phyloP scores from a whole-genome alignment of 1,284 basidiomycete species.

The Boletus sp. region DNA sequence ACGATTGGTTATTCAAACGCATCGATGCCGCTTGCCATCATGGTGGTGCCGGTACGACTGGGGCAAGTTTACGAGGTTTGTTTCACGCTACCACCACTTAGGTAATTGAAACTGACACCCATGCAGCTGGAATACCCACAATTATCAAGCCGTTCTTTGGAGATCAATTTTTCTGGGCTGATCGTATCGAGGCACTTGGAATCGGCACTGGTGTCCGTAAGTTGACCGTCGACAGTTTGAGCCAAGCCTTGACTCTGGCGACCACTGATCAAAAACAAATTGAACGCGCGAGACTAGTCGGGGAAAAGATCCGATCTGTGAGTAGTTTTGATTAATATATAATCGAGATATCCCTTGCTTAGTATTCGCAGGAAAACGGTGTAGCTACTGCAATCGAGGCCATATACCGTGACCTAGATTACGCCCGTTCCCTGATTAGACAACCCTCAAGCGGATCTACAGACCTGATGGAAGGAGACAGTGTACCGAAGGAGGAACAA shows the following conservation, averaged over 20 bases:
- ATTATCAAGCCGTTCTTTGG: slow-evolving; percentile 98
- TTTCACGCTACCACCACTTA: neutral
- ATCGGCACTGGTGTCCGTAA: slow-evolving; percentile 85
- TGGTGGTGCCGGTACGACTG: slow-evolving; percentile 94
- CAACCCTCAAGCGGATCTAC: slow-evolving; percentile 36
- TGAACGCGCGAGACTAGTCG: slow-evolving; percentile 75
- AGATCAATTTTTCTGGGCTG: slow-evolving; percentile 96
- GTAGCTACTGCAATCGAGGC: slow-evolving; percentile 85
- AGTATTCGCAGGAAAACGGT: slow-evolving; percentile 70
- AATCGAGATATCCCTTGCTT: slow-evolving; percentile 6
- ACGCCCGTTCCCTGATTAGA: slow-evolving; percentile 80
- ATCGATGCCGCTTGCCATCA: slow-evolving; percentile 98
- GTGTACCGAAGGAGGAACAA: slow-evolving; percentile 42
- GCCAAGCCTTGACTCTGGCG: slow-evolving; percentile 74
- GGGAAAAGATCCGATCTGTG: slow-evolving; percentile 80
- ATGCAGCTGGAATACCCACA: slow-evolving; percentile 84
- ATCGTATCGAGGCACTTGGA: slow-evolving; percentile 89
- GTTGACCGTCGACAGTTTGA: slow-evolving; percentile 73
- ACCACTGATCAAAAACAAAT: slow-evolving; percentile 89
- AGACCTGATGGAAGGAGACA: slow-evolving; percentile 40
- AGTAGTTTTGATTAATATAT: slow-evolving; percentile 23
- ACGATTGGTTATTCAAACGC: slow-evolving; percentile 93
- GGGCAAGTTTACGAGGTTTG: slow-evolving; percentile 84
- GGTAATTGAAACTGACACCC: slow-evolving; percentile 7
- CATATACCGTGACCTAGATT: slow-evolving; percentile 90